Percentiles rank a stretch among this genome's conserved stretches.
phyloP scores from a whole-genome alignment of 2,329 filamentous ascomycete species.

The Alternaria infectoria region DNA sequence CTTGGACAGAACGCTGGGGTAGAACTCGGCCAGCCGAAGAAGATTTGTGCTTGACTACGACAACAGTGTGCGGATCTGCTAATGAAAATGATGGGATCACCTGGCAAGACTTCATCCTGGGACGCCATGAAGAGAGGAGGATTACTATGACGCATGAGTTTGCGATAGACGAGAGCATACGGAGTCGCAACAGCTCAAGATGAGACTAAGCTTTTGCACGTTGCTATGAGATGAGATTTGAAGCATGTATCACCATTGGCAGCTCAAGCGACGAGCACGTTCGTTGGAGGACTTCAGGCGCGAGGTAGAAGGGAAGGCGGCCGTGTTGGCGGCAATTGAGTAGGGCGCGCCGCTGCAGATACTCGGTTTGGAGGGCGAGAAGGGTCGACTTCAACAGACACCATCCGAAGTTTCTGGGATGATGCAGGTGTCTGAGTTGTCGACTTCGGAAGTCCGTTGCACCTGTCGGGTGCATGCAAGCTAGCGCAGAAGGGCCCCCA shows the following conservation, averaged over 20 bases:
- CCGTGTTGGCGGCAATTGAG: neutral
- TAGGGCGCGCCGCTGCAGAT: neutral
- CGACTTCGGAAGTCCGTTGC: neutral
- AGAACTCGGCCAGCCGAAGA: neutral
- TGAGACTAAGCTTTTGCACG: neutral
- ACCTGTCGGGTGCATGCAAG: neutral
- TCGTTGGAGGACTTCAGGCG: neutral
- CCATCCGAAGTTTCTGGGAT: neutral
- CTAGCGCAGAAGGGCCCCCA: neutral
- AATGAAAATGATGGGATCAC: neutral
- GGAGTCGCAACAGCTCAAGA: neutral
- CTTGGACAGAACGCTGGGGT: neutral
- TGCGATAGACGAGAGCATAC: neutral
- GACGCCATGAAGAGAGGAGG: neutral
- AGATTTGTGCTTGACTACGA: neutral
- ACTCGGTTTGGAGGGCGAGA: neutral
- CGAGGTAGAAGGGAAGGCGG: neutral
- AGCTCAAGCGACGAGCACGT: neutral
- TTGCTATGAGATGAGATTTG: neutral
- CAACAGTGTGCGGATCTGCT: conserved; percentile 9
- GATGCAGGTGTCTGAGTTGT: neutral
- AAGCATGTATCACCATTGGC: neutral
- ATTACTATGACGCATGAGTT: neutral
- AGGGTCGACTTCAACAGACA: neutral
- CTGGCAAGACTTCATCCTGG: neutral